Evolutionary conservation across 2,329 filamentous ascomycete genomes (phyloP).

Genomic region (Epichloe brachyelytri): DNA sequence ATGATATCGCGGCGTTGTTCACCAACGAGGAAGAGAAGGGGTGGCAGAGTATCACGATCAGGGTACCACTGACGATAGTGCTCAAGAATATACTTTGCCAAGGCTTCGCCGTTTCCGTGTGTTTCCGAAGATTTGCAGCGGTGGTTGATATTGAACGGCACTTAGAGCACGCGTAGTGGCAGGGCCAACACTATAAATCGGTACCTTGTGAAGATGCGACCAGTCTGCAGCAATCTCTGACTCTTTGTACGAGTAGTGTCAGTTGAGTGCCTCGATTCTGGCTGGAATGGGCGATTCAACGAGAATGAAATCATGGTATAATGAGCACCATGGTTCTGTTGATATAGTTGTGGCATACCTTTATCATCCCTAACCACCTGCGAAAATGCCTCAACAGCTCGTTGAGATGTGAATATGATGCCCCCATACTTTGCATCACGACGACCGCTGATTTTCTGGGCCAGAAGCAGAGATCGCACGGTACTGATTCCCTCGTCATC

Average conservation of each 20-base stretch:
- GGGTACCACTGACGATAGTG: constrained; percentile 53
- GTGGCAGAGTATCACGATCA: constrained; percentile 34
- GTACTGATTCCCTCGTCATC: constrained; percentile 42
- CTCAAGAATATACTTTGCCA: constrained; percentile 65
- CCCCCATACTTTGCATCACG: constrained; percentile 45
- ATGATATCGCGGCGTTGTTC: constrained; percentile 86
- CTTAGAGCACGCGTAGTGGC: constrained; percentile 64
- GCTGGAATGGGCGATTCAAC: background rate
- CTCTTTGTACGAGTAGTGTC: background rate
- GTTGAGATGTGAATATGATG: constrained; percentile 71
- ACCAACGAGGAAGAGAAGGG: constrained; percentile 77
- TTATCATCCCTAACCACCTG: constrained; percentile 44
- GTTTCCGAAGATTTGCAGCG: constrained; percentile 59
- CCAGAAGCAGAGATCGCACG: constrained; percentile 37
- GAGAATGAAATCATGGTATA: background rate
- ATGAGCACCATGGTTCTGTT: background rate
- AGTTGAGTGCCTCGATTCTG: background rate
- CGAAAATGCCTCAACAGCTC: constrained; percentile 68
- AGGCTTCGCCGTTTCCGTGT: constrained; percentile 70
- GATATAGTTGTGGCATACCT: constrained; percentile 12
- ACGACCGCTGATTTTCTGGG: constrained; percentile 25
- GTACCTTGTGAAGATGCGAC: constrained; percentile 43
- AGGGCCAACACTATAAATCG: constrained; percentile 68
- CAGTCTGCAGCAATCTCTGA: background rate
- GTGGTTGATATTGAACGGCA: constrained; percentile 35